Conservation (phyloP, 306 rosid genomes). For the Quercus rubra region DNA sequence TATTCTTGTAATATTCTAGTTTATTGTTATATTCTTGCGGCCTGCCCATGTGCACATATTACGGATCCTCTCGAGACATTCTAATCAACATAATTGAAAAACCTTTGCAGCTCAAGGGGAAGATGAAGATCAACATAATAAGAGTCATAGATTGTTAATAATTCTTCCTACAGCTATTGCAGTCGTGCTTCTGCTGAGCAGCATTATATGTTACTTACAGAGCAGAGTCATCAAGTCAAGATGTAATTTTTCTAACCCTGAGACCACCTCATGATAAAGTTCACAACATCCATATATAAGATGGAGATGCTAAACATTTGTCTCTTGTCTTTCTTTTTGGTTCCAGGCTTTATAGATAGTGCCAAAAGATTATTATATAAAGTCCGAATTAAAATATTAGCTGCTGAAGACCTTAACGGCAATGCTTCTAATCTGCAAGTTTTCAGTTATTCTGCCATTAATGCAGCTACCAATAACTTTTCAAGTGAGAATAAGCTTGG, state of each 20-base stretch:
- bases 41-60: not conserved
- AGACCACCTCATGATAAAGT: not conserved
- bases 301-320: not conserved
- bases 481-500: conserved; percentile 44
- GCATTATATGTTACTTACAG: not conserved
- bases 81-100: not conserved
- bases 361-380: not conserved
- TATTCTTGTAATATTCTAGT: too few relatives aligned
- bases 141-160: not conserved
- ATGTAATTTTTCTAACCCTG: not conserved
- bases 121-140: conserved; percentile 3
- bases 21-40: too few relatives aligned
- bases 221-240: not conserved
- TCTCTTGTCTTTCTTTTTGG: not conserved
- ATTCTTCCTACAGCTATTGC: not conserved
- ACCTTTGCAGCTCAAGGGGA: conserved; percentile 11
- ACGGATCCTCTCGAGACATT: not conserved
- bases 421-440: conserved; percentile 31
- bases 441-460: conserved; percentile 34
- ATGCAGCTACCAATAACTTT: conserved; percentile 48
- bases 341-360: not conserved
- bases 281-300: not conserved
- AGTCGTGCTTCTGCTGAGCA: not conserved
- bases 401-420: conserved; percentile 2
- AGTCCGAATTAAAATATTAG: not conserved